A percentile compares a stretch with the other conserved stretches of the same genome.
phyloP scores from a whole-genome alignment of 108 stramenopile genomes.

The Discostella stelligeroides region DNA sequence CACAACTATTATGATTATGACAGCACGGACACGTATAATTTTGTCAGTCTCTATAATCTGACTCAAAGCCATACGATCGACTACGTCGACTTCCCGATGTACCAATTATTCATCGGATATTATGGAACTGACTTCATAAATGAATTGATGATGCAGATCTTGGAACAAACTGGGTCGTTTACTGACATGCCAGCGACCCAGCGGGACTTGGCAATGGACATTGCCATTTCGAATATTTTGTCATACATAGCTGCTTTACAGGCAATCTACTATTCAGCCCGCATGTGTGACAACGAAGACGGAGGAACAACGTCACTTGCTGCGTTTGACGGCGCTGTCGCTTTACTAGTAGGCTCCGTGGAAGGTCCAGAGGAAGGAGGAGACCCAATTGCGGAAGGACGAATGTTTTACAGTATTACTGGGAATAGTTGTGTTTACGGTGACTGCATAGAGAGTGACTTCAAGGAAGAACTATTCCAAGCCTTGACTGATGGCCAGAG shows the following conservation, averaged over 20 bases:
- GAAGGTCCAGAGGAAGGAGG: slow-evolving; percentile 55
- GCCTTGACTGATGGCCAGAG: slow-evolving; percentile 54
- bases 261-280: slow-evolving; percentile 60
- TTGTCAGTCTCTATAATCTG: slow-evolving; percentile 38
- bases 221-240: slow-evolving; percentile 55
- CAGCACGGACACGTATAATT: slow-evolving; percentile 19
- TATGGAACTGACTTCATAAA: slow-evolving; percentile 44
- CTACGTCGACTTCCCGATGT: slow-evolving; percentile 23
- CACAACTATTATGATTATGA: slow-evolving; percentile 52
- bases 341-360: slow-evolving; percentile 68
- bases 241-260: slow-evolving; percentile 72
- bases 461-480: slow-evolving; percentile 55
- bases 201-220: slow-evolving; percentile 56
- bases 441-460: slow-evolving; percentile 56
- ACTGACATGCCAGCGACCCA: slow-evolving; percentile 52
- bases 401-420: slow-evolving; percentile 62
- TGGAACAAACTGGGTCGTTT: slow-evolving; percentile 29
- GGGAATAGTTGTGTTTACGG: slow-evolving; percentile 64
- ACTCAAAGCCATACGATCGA: slow-evolving; percentile 39
- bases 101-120: slow-evolving; percentile 24
- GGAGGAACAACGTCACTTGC: slow-evolving; percentile 13
- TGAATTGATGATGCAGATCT: slow-evolving; percentile 52
- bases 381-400: slow-evolving; percentile 43
- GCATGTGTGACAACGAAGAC: slow-evolving; percentile 39
- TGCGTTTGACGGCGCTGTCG: slow-evolving; percentile 74